Conservation (phyloP, 306 rosid genomes). For the Sphenostylis stenocarpa region DNA sequence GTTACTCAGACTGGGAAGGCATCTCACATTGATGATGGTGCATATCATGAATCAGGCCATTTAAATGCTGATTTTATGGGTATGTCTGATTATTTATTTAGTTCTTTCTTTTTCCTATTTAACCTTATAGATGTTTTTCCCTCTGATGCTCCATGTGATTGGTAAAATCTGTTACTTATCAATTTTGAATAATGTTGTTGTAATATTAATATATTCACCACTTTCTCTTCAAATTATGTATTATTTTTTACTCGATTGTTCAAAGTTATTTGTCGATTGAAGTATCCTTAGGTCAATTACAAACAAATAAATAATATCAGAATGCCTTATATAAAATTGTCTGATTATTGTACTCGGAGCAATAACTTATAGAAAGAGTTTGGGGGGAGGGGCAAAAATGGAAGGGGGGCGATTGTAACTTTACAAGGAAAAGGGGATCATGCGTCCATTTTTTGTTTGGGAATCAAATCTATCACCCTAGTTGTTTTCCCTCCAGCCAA, state of each 20-base stretch:
- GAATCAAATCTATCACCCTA: not conserved
- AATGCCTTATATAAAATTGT: not conserved
- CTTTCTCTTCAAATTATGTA: not conserved
- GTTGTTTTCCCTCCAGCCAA: not conserved
- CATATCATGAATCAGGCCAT: constrained; percentile 54
- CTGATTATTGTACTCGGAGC: constrained; percentile 14
- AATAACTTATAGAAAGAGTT: constrained; percentile 3
- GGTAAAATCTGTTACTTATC: constrained; percentile 16
- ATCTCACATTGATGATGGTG: constrained; percentile 56
- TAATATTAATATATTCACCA: constrained; percentile 4
- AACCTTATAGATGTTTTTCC: constrained; percentile 14
- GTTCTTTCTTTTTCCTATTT: not conserved
- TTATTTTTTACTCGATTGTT: constrained; percentile 22
- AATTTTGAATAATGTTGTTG: constrained; percentile 8
- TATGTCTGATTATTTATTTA: constrained; percentile 27
- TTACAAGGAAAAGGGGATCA: not conserved
- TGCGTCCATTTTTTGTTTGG: constrained; percentile 23
- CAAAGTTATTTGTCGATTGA: constrained; percentile 15
- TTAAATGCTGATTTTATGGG: constrained; percentile 54
- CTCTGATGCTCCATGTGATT: constrained; percentile 16
- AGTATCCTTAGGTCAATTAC: constrained; percentile 1
- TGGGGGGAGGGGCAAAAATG: not conserved
- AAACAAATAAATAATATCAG: constrained; percentile 6
- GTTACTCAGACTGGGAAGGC: constrained; percentile 70
- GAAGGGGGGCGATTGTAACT: constrained; percentile 11